These are phyloP conservation scores for Carex arenaria DNA, from an alignment of 202 grass and related monocot species.

Conservation along the genomic window DNA sequence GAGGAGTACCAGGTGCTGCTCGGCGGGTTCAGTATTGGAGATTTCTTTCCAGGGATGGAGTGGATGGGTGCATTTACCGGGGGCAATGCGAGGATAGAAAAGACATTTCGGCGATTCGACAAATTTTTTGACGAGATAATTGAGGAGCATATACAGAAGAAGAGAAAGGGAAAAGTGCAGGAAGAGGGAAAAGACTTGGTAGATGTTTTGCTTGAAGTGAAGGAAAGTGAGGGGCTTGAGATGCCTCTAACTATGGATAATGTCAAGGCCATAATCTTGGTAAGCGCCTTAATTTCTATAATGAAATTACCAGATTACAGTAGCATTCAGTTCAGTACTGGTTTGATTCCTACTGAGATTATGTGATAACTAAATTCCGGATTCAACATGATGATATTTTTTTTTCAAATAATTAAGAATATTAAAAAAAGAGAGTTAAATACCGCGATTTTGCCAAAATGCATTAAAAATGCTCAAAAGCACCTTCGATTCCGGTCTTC, in stretches of 20 bases:
- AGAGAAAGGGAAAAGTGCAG: neutral
- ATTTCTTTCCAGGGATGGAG: conserved; percentile 50
- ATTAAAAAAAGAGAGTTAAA: neutral
- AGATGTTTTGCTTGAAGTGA: conserved; percentile 33
- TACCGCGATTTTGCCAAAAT: neutral
- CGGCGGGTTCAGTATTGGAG: conserved; percentile 35
- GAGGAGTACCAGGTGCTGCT: conserved; percentile 42
- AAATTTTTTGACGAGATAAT: conserved; percentile 28
- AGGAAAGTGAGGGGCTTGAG: conserved; percentile 13
- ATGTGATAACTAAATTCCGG: neutral
- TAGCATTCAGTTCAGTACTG: neutral
- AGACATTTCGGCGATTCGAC: conserved; percentile 19
- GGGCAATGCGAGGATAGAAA: conserved; percentile 28
- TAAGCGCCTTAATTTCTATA: neutral
- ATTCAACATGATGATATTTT: neutral
- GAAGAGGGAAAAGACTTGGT: conserved; percentile 31
- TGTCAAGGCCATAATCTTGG: conserved; percentile 36
- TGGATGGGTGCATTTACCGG: conserved; percentile 39
- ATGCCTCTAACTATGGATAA: conserved; percentile 37
- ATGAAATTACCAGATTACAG: neutral
- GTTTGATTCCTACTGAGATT: neutral
- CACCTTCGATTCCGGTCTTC: neutral
- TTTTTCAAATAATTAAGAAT: neutral
- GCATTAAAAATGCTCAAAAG: neutral
- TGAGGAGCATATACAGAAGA: conserved; percentile 29